Evolutionary conservation across 352 stramenopile genomes (phyloP).

Genomic region (Elongisporangium undulatum): DNA sequence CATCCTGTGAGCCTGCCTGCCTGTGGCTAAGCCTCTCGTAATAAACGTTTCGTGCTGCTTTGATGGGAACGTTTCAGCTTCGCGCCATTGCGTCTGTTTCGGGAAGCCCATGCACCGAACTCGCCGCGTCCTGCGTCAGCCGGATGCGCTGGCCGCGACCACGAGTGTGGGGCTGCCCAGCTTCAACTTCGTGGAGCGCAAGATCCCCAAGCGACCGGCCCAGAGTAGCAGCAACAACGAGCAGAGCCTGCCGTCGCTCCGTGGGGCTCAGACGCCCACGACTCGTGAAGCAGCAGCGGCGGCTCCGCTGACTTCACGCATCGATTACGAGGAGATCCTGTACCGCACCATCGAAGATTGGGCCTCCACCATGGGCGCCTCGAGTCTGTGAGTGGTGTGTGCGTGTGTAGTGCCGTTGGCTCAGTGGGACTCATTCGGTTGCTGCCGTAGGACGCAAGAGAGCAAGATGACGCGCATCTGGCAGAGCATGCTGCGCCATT

Average conservation of each 20-base stretch:
- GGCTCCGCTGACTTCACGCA: constrained; percentile 7
- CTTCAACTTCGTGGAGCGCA: constrained; percentile 67
- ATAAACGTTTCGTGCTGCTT: constrained; percentile 7
- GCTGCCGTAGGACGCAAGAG: constrained; percentile 23
- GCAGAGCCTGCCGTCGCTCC: not conserved
- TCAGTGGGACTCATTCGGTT: not conserved
- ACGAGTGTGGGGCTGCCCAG: constrained; percentile 36
- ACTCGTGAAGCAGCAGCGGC: constrained; percentile 6
- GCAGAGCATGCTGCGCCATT: constrained; percentile 57
- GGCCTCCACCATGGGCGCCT: constrained; percentile 14
- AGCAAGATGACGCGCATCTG: constrained; percentile 49
- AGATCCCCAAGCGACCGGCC: not conserved
- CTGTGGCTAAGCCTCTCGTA: constrained; percentile 3
- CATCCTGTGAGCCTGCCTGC: constrained; percentile 26
- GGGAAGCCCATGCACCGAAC: constrained; percentile 8
- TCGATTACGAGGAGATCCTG: constrained; percentile 17
- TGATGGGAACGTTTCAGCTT: constrained; percentile 14
- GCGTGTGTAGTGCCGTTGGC: not conserved
- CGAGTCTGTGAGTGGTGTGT: constrained; percentile 10
- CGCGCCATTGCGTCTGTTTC: constrained; percentile 3
- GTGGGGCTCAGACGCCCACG: not conserved
- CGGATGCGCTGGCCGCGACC: constrained; percentile 13
- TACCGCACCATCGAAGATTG: constrained; percentile 11
- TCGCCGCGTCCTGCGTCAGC: not conserved
- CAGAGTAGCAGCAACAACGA: not conserved